Base-by-base conservation (phyloP, 495 filamentous ascomycete genomes). In the Bombardia bombarda region DNA sequence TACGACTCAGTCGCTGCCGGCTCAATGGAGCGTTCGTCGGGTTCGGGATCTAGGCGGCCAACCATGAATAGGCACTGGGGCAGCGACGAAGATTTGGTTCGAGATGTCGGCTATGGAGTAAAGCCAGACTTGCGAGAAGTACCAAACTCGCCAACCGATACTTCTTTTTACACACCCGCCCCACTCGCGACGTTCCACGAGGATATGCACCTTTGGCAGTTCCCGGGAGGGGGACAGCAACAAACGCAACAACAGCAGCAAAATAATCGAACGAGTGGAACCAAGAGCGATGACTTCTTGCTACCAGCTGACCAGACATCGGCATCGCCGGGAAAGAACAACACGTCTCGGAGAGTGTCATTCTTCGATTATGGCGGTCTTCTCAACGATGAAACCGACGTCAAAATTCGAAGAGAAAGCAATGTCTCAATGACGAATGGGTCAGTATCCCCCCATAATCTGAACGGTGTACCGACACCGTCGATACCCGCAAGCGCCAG, bases 81-180 rank as follows among this genome's bases (percentile, higher is more conserved):
- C 6, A 87, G 82, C 49, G 87, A 93, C 56, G 83, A 84, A 35
- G 86, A 90, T 53, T 68, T 93, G 3, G 85, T 83, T 1, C 68
- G 77, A 12, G 84, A 79, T 51, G 31, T 89, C 24, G 86, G 87
- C n/a, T 73, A 84, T 13, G 68, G 79, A 17, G 65, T 82, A 14
- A 65, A 78, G 38, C 76, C 77, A 12, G 76, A 82, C 19, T 49
- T 86, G 9, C 66, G 72, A 25, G 70, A 69, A 7, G 8, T 1
- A 2, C 48, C 41, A 7, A 58, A 60, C 2, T 61, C 47, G 22
- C 45, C 50, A 13, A 46, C 40, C 25, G 40, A 50, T 0, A 45
- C 36, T 25, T 36, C 40, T 3, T 26, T 28, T 17, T 61, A 47
- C 50, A 51, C 52, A 6, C 55, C 65, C 8, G 64, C 63, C 17